phyloP scores from a whole-genome alignment of 176 grass and related monocot genomes.

The Cenchrus fungigraminus region DNA sequence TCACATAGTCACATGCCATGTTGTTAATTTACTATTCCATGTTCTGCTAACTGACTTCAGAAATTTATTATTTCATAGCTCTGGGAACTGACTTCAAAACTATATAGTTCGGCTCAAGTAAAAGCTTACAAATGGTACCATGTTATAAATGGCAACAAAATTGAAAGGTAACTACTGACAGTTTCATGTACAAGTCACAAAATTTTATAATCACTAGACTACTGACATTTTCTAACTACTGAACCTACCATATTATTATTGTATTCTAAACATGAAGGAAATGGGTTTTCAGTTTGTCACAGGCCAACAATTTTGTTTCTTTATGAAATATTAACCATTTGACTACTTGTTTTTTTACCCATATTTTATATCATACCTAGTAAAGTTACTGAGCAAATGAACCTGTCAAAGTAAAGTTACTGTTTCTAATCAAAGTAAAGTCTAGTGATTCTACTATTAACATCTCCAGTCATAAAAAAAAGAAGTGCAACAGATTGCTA shows the following conservation, averaged over 20 bases:
- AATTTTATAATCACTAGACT: no score
- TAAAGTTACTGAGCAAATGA: no score
- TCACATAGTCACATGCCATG: neutral
- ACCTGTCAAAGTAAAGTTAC: no score
- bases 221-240: no score
- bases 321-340: slow-evolving; percentile 18
- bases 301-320: neutral
- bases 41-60: neutral
- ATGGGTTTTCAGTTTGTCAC: neutral
- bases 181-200: no score
- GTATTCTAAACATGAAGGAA: slow-evolving; percentile 12
- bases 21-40: slow-evolving; percentile 10
- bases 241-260: slow-evolving; percentile 9
- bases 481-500: no score
- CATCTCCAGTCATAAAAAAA: no score
- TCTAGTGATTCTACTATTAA: no score
- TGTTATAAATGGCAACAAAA: no score
- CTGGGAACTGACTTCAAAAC: neutral
- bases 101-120: neutral
- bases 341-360: neutral
- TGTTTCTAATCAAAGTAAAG: no score
- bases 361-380: slow-evolving; percentile 8
- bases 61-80: neutral
- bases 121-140: neutral
- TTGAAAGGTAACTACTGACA: no score